Evolutionary conservation across 1,284 basidiomycete genomes (phyloP).

Genomic region (Cryptococcus sp.): DNA sequence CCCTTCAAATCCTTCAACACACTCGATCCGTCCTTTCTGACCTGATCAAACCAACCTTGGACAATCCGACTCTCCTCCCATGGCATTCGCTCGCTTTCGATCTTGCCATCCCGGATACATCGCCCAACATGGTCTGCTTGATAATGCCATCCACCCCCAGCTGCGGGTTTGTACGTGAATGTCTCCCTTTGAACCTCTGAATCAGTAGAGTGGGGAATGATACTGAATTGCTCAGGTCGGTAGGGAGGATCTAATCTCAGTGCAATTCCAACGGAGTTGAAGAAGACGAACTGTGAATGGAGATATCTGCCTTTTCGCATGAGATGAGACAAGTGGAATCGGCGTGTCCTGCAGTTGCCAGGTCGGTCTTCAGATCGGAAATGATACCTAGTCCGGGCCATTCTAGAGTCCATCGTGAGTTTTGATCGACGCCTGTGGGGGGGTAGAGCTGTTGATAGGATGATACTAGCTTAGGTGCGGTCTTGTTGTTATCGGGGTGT

Average conservation of each 20-base stretch:
- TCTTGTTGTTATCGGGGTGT: conserved; percentile 62
- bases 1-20: conserved; percentile 32
- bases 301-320: conserved; percentile 38
- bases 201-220: conserved; percentile 58
- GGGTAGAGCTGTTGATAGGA: conserved; percentile 53
- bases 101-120: conserved; percentile 68
- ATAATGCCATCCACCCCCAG: conserved; percentile 51
- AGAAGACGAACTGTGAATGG: conserved; percentile 32
- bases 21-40: conserved; percentile 47
- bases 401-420: conserved; percentile 68
- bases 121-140: conserved; percentile 66
- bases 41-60: conserved; percentile 78
- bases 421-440: conserved; percentile 73
- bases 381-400: conserved; percentile 52
- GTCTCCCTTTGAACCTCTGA: conserved; percentile 41
- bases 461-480: conserved; percentile 51
- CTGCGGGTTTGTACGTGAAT: conserved; percentile 54
- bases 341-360: conserved; percentile 19
- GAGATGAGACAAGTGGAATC: conserved; percentile 29
- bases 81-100: conserved; percentile 68
- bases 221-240: conserved; percentile 25
- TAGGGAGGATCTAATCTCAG: conserved; percentile 26
- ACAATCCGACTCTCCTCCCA: conserved; percentile 70
- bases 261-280: neutral
- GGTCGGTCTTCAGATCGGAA: conserved; percentile 30